Conservation (phyloP, 306 rosid species). For the Dryas octopetala region DNA sequence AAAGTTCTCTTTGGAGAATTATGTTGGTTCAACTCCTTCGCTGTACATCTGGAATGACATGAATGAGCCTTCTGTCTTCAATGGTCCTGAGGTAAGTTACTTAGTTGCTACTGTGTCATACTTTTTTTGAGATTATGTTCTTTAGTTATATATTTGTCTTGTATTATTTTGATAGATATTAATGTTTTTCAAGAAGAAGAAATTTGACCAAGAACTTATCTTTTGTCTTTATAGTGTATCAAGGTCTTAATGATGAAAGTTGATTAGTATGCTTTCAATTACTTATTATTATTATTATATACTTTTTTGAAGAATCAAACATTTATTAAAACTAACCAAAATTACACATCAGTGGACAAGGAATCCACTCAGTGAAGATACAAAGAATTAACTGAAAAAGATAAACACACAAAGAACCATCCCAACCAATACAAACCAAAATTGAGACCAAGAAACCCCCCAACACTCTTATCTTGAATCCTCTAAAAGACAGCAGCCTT, state of each 20-base stretch:
- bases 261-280: background rate
- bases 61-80: conserved; percentile 98
- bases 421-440: background rate
- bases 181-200: background rate
- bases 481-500: background rate
- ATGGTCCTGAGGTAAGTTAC: conserved; percentile 89
- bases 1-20: conserved; percentile 61
- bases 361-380: background rate
- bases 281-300: background rate
- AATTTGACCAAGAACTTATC: background rate
- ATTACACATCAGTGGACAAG: background rate
- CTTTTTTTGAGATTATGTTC: conserved; percentile 7
- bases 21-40: conserved; percentile 90
- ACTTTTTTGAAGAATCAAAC: background rate
- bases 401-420: background rate
- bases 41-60: conserved; percentile 96
- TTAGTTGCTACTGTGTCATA: conserved; percentile 15
- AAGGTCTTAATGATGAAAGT: background rate
- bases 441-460: background rate
- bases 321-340: background rate
- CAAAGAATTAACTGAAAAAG: background rate
- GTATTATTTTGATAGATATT: background rate
- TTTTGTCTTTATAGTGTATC: background rate
- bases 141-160: background rate
- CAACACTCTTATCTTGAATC: background rate